phyloP scores from a whole-genome alignment of 441 rosid genomes.

The Mallotus repandus region DNA sequence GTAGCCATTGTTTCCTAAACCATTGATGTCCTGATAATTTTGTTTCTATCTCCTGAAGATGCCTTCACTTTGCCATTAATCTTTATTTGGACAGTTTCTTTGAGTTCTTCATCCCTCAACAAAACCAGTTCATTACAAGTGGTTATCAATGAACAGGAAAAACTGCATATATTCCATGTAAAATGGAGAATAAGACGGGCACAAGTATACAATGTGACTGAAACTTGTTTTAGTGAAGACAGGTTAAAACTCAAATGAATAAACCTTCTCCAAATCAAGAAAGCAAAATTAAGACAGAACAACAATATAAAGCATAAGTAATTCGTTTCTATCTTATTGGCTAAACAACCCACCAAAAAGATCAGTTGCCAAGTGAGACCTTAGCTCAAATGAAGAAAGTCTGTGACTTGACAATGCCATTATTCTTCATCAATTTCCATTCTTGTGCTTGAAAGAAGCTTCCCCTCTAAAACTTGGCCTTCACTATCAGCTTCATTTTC shows the following conservation, averaged over 20 bases:
- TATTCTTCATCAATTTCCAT: constrained; percentile 6
- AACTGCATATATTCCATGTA: neutral
- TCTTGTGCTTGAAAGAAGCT: neutral
- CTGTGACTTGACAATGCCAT: neutral
- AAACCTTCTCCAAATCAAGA: neutral
- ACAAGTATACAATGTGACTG: neutral
- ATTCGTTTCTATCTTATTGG: no score
- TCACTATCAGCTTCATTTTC: constrained; percentile 8
- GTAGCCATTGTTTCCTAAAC: neutral
- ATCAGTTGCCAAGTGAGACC: neutral
- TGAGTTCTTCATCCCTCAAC: neutral
- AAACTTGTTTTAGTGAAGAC: neutral
- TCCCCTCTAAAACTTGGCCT: neutral
- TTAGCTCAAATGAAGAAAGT: neutral
- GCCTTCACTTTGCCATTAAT: neutral
- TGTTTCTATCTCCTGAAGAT: neutral
- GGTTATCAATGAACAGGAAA: neutral
- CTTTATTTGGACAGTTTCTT: neutral
- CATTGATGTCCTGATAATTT: no score
- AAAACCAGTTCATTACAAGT: neutral
- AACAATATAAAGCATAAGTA: neutral
- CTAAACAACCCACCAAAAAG: constrained; percentile 1
- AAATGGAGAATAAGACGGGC: neutral
- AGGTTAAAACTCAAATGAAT: neutral
- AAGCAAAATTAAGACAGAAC: no score